Base-by-base conservation (phyloP, 805 yeast genomes). In the Cyberlindnera subsufficiens region DNA sequence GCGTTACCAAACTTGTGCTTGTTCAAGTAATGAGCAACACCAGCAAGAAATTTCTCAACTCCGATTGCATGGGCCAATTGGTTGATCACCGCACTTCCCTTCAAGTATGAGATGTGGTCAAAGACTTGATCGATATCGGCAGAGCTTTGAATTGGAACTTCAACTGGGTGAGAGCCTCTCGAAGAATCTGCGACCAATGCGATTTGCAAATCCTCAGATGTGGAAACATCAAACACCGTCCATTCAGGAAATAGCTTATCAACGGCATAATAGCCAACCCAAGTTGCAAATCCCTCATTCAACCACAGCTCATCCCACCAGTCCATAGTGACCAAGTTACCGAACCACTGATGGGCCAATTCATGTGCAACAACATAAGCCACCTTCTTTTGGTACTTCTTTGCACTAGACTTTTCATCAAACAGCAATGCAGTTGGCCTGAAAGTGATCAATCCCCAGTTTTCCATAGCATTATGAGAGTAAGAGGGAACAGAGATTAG, bases 261-360 rank as follows among this genome's bases (percentile, higher is more conserved):
- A 59, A 86, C 76, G 4, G 90, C 85, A 56, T 78, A 81, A 84
- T 88, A 83, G 5, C 91, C 86, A 77, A 83, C 84, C 87, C 91
- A 86, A 37, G 95, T 86, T 34, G 95, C 95, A 55, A 85, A 86
- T 29, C 93, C 91, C 66, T 86, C 95, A 60, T 86, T 86, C 54
- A 86, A 72, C 91, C 93, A 86, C 52, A 86, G 73, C 49, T 86
- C 91, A 63, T 84, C 87, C 95, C 95, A 86, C 82, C 88, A 86
- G 56, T 85, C 89, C 95, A 86, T 86, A 42, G 95, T 86, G 47
- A 86, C 95, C 62, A 86, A 70, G 61, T 86, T 82, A 59, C 95
- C 95, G 57, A 86, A 86, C 95, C 95, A 86, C 69, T 86, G 95
- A 63, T 86, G 95, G 32, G 95, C 95, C 64, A 86, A 72, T 65